These are phyloP conservation scores for Primulina eburnea DNA, from an alignment of 257 asterid genomes.

Conservation along the genomic window DNA sequence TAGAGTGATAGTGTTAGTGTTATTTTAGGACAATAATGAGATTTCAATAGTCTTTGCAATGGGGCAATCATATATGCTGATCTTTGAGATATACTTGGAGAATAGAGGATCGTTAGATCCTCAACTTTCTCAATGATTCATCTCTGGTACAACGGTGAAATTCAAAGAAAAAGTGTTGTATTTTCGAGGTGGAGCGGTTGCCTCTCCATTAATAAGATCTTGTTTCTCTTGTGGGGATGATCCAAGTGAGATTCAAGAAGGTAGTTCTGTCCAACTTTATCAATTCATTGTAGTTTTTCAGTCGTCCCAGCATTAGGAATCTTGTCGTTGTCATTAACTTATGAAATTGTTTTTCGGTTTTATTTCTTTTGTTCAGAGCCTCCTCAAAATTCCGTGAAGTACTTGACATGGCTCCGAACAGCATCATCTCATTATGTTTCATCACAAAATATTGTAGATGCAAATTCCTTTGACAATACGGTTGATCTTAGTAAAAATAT, in stretches of 20 bases:
- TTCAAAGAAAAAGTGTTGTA: conserved; percentile 17
- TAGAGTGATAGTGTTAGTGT: too few relatives aligned
- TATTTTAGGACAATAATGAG: conserved; percentile 1
- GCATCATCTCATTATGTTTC: conserved; percentile 83
- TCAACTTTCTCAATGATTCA: conserved; percentile 5
- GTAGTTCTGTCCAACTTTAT: conserved; percentile 39
- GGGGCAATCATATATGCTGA: background rate
- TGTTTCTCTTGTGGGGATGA: conserved; percentile 92
- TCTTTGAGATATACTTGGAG: background rate
- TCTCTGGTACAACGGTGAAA: conserved; percentile 10
- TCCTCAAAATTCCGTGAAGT: conserved; percentile 67
- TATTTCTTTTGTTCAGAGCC: conserved; percentile 49
- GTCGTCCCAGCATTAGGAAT: background rate
- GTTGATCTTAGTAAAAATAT: conserved; percentile 53
- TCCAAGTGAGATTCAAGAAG: conserved; percentile 79
- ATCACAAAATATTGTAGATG: conserved; percentile 65
- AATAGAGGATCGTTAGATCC: conserved; percentile 10
- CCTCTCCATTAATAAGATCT: conserved; percentile 54
- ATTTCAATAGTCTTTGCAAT: background rate
- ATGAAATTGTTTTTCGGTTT: conserved; percentile 17
- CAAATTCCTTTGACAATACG: conserved; percentile 44
- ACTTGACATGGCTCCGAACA: conserved; percentile 93
- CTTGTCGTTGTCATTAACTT: conserved; percentile 1
- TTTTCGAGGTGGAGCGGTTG: conserved; percentile 60
- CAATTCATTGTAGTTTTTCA: conserved; percentile 18